phyloP scores from a whole-genome alignment of 2,329 filamentous ascomycete species.

The Colletotrichum tropicale region DNA sequence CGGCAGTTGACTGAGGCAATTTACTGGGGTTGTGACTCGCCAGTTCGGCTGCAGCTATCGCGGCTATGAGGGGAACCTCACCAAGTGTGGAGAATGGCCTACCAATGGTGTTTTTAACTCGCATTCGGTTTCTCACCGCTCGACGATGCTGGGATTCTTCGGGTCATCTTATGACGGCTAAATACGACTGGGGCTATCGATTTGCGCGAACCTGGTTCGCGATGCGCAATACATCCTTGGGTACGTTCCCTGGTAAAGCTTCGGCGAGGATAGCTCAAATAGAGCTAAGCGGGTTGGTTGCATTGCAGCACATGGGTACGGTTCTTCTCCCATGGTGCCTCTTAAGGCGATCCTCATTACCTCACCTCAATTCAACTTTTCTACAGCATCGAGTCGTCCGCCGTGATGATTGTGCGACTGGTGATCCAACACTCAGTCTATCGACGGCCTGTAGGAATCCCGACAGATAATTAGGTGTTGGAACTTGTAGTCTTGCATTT shows the following conservation, averaged over 20 bases:
- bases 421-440: background rate
- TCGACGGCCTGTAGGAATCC: rapidly evolving
- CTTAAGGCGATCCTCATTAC: background rate
- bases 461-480: background rate
- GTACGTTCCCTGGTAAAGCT: background rate
- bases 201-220: background rate
- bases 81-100: background rate
- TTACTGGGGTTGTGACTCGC: background rate
- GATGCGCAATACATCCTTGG: background rate
- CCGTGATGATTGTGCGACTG: background rate
- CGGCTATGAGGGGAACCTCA: background rate
- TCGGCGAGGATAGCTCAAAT: background rate
- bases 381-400: background rate
- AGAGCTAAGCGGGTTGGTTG: background rate
- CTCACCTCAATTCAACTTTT: background rate
- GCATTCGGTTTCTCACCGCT: background rate
- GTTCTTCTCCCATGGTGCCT: background rate
- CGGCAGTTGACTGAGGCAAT: background rate
- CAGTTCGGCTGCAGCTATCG: background rate
- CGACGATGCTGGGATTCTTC: background rate
- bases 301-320: background rate
- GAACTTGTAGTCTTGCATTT: background rate
- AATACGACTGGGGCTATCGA: background rate
- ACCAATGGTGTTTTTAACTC: background rate
- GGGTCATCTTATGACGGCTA: background rate